Conservation (phyloP, 306 rosid genomes). For the Ormosia semicastrata region DNA sequence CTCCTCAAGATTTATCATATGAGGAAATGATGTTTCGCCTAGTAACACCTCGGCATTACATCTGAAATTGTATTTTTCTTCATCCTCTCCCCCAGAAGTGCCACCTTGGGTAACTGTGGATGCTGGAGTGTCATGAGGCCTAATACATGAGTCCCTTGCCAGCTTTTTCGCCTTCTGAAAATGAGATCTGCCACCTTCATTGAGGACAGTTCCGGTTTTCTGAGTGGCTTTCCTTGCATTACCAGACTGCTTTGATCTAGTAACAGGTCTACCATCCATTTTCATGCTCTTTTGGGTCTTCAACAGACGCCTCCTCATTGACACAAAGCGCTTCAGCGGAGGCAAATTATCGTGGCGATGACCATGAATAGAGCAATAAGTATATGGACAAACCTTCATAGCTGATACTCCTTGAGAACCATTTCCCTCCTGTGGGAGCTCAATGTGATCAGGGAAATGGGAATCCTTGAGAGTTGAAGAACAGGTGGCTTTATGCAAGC, state of each 20-base stretch:
- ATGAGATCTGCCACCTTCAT: conserved; percentile 25
- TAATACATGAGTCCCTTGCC: conserved; percentile 9
- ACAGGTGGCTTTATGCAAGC: conserved; percentile 66
- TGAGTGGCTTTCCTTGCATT: conserved; percentile 46
- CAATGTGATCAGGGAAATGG: conserved; percentile 47
- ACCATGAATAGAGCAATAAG: conserved; percentile 89
- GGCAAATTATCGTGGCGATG: conserved; percentile 54
- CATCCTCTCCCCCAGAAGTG: conserved; percentile 1
- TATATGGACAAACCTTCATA: conserved; percentile 62
- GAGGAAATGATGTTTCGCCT: conserved; percentile 31
- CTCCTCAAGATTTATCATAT: conserved; percentile 19
- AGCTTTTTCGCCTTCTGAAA: conserved; percentile 19
- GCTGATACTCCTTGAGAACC: conserved; percentile 38
- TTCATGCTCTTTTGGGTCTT: conserved; percentile 51
- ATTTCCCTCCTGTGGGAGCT: conserved; percentile 41
- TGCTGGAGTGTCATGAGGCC: background rate
- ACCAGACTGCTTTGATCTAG: conserved; percentile 36
- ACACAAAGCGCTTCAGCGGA: conserved; percentile 68
- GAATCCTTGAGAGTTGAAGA: conserved; percentile 77
- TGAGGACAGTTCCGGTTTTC: conserved; percentile 23
- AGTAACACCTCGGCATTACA: conserved; percentile 17
- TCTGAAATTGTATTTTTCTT: background rate
- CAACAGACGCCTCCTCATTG: conserved; percentile 60
- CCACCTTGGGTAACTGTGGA: conserved; percentile 9
- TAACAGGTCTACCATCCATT: conserved; percentile 29